Percentiles rank a stretch among this genome's conserved stretches.
Conservation (phyloP, 23 red algal species). For the Gracilaria domingensis region DNA sequence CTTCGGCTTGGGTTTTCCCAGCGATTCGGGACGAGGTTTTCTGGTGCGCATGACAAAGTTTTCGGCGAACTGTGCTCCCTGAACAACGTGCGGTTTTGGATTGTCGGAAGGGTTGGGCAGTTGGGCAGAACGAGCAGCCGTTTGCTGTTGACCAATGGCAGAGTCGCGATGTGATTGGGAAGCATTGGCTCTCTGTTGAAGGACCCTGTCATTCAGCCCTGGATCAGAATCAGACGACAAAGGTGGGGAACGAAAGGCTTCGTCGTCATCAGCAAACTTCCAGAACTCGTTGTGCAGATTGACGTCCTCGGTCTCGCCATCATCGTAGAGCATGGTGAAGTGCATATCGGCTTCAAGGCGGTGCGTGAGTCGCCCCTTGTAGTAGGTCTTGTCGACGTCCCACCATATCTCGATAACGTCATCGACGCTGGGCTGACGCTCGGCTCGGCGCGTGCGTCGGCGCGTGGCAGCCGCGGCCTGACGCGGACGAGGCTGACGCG, state of each 20-base stretch:
- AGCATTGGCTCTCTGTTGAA: neutral
- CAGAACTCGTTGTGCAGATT: constrained; percentile 58
- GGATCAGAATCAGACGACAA: neutral
- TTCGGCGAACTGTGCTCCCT: neutral
- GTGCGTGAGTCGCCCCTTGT: constrained; percentile 29
- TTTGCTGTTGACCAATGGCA: neutral
- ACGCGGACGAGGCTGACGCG: neutral
- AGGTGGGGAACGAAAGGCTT: neutral
- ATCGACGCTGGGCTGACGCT: constrained; percentile 20
- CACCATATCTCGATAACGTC: constrained; percentile 68
- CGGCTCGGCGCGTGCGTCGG: neutral
- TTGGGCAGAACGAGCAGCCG: neutral
- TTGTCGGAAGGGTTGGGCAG: neutral
- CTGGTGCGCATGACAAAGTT: neutral
- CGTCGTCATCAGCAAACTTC: constrained; percentile 35
- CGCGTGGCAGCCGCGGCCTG: neutral
- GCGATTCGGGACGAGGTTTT: neutral
- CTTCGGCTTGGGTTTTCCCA: neutral
- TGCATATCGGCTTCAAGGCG: constrained; percentile 1
- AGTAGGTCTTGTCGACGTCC: constrained; percentile 60
- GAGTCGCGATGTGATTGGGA: neutral
- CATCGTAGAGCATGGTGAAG: constrained; percentile 54
- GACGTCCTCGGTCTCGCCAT: constrained; percentile 60
- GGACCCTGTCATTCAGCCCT: neutral
- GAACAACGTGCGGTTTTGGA: neutral